Conservation (phyloP, 495 filamentous ascomycete species). For the Poronia punctata region DNA sequence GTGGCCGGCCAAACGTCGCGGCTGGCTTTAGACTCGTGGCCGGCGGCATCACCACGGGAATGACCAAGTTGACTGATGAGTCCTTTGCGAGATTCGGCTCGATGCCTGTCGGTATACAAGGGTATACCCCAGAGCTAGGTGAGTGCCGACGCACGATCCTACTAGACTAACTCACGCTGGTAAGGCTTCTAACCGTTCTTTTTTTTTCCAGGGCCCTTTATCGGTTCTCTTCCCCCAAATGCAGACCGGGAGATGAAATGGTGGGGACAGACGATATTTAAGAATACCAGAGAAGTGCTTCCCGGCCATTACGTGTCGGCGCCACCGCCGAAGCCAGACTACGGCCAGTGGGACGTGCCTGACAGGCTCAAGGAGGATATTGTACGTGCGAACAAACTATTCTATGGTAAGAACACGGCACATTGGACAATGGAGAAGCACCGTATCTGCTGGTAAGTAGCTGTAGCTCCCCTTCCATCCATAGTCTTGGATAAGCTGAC, state of each 20-base stretch:
- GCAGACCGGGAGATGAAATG: slow-evolving; percentile 44
- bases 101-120: slow-evolving; percentile 32
- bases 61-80: slow-evolving; percentile 27
- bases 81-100: slow-evolving; percentile 21
- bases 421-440: slow-evolving; percentile 17
- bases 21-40: slow-evolving; percentile 48
- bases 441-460: slow-evolving; percentile 32
- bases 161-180: neutral
- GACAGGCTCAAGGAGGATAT: slow-evolving; percentile 24
- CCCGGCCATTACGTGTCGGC: slow-evolving; percentile 41
- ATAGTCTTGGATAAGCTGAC: neutral
- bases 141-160: neutral
- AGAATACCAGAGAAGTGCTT: slow-evolving; percentile 41
- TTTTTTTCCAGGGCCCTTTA: slow-evolving; percentile 19
- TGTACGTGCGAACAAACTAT: slow-evolving; percentile 15
- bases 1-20: slow-evolving; percentile 37
- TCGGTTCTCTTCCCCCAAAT: slow-evolving; percentile 29
- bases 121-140: slow-evolving; percentile 19
- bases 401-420: slow-evolving; percentile 18
- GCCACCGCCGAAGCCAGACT: slow-evolving; percentile 36
- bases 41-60: slow-evolving; percentile 46
- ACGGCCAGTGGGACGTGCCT: slow-evolving; percentile 45
- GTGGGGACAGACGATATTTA: slow-evolving; percentile 49
- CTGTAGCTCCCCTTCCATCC: neutral
- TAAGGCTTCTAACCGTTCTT: neutral